Conservation (phyloP, 805 yeast genomes). For the Hanseniaspora meyeri region DNA sequence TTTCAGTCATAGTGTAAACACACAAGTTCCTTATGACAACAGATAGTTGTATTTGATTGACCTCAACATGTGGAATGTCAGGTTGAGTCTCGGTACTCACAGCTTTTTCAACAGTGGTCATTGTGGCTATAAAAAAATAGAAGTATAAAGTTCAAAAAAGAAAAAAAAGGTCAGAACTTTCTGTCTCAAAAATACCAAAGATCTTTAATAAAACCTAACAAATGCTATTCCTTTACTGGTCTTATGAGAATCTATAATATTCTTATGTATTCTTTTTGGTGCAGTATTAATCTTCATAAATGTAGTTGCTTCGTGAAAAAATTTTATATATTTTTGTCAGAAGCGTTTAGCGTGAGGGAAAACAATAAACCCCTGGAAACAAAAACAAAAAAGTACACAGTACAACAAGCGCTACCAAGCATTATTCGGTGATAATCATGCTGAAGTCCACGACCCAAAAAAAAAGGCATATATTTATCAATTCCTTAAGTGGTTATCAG, state of each 20-base stretch:
- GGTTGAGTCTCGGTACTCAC: conserved; percentile 13
- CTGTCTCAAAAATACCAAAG: too few species aligned
- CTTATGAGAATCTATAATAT: too few species aligned
- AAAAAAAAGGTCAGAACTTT: too few species aligned
- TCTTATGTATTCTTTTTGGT: too few species aligned
- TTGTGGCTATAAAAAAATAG: neutral
- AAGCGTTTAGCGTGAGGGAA: neutral
- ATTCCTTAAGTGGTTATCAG: neutral
- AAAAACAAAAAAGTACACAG: neutral
- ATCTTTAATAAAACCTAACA: too few species aligned
- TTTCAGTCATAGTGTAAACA: conserved; percentile 25
- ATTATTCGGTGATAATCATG: neutral
- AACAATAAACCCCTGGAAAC: neutral
- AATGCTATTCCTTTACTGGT: too few species aligned
- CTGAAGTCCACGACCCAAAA: neutral
- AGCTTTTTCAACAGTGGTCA: neutral
- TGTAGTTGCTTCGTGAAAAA: neutral
- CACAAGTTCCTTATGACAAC: conserved; percentile 25
- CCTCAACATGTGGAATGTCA: conserved; percentile 27
- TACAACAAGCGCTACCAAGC: neutral
- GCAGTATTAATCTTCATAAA: neutral
- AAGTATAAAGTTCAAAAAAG: neutral
- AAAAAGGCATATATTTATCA: too few species aligned
- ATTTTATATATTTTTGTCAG: neutral
- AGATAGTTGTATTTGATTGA: conserved; percentile 26